Evolutionary conservation across 140 eudicot species (phyloP), one percentile per base, ranked within the genome.

Genomic region (Artemisia princeps): DNA sequence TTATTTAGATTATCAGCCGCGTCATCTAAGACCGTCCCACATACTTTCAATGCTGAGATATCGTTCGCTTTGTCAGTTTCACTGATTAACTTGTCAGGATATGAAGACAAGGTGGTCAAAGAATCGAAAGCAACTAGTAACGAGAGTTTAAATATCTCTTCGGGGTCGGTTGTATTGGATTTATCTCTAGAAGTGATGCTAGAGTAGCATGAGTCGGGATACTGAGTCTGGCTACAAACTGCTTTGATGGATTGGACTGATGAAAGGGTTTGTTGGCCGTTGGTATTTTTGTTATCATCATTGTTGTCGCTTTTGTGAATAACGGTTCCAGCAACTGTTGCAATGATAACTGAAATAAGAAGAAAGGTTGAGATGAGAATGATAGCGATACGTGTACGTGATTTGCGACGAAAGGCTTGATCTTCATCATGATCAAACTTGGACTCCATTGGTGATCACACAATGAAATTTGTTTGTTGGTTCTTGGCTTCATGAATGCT

Each of bases 361-460:
- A 89, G 66, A 63, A 82, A 14, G n/a, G 60, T 12, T 53, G 96
- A 81, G 65, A 81, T 14, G 28, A 60, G 2, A 20, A 89, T 48
- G 65, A 89, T 68, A 14, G 84, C 4, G 9, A 85, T 6, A 23
- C 95, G 91, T 69, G 64, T 84, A n/a, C 92, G 87, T 10, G 86
- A 50, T 37, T 81, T 86, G 10, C 75, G 72, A 7, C 71, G 74
- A 80, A 86, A 89, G 30, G 79, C 85, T 3, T 68, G 72, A 15
- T 83, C 80, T 61, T 83, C 80, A 28, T 50, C 71, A 14, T 71
- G 76, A 72, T 83, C 79, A 6, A 94, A 88, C 17, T 81, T 9
- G 9, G 30, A 26, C 30, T 26, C 30, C 30, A 26, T 26, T 24
- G 19, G 19, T 17, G 23, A 22, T 22, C 23, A 22, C 23, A 24